A percentile compares a stretch with the other conserved stretches of the same genome.
Evolutionary conservation across 495 filamentous ascomycete genomes (phyloP).

Genomic region (Staphylotrichum tortipilum): DNA sequence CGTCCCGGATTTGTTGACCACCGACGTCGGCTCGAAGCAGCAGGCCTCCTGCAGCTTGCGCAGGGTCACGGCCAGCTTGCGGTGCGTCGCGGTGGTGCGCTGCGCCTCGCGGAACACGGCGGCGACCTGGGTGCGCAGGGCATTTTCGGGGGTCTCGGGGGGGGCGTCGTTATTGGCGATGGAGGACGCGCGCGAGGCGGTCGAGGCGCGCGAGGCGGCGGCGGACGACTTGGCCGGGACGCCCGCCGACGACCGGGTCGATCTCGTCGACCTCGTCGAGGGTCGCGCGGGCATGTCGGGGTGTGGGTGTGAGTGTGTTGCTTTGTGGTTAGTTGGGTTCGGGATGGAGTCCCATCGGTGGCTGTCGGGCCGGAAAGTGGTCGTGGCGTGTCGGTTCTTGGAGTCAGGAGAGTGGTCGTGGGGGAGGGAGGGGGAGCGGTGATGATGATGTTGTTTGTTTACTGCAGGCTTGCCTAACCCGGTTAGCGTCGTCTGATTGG

Average conservation of each 20-base stretch:
- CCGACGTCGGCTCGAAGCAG: conserved; percentile 62
- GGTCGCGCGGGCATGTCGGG: conserved; percentile 19
- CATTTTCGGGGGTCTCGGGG: conserved; percentile 60
- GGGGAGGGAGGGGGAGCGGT: no score
- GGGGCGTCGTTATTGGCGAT: conserved; percentile 54
- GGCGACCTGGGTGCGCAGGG: conserved; percentile 67
- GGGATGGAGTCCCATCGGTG: not conserved
- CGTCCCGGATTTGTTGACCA: conserved; percentile 39
- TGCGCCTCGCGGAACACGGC: conserved; percentile 81
- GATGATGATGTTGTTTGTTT: conserved; percentile 22
- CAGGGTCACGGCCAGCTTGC: conserved; percentile 77
- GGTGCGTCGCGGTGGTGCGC: conserved; percentile 74
- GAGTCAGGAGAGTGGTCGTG: no score
- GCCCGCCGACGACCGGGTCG: conserved; percentile 47
- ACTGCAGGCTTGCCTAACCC: conserved; percentile 11
- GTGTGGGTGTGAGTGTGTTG: not conserved
- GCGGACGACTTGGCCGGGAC: conserved; percentile 42
- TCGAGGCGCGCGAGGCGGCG: conserved; percentile 41
- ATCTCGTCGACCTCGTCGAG: conserved; percentile 54
- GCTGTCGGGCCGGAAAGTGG: not conserved
- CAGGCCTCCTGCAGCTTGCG: conserved; percentile 84
- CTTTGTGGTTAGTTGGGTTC: not conserved
- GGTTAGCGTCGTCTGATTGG: conserved; percentile 14
- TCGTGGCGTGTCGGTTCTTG: no score
- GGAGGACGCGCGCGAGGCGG: conserved; percentile 54